These are phyloP conservation scores for Sphagnum contortum DNA, from an alignment of 225 moss, liverwort and hornwort genomes.

Conservation along the genomic window DNA sequence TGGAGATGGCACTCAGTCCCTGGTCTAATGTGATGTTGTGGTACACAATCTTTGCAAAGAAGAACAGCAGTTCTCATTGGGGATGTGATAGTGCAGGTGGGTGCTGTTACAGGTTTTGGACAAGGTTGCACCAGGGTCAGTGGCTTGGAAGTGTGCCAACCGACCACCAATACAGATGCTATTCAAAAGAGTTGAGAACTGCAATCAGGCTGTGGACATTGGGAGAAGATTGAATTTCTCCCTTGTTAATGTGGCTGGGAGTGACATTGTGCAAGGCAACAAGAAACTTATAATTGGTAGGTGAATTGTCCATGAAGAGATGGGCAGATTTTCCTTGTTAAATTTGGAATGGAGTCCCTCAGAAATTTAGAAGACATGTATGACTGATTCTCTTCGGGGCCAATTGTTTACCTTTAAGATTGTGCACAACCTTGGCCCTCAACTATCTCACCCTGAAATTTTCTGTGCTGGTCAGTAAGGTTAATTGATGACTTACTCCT, in stretches of 20 bases:
- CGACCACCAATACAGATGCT: constrained; percentile 85
- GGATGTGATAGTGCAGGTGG: constrained; percentile 40
- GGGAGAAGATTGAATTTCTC: constrained; percentile 82
- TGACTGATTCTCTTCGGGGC: no score
- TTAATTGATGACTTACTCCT: no score
- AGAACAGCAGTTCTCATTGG: no score
- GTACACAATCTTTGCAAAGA: no score
- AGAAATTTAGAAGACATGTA: no score
- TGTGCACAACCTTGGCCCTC: no score
- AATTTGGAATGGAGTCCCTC: neutral
- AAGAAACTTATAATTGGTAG: constrained; percentile 93
- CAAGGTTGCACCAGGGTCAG: constrained; percentile 75
- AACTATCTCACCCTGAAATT: no score
- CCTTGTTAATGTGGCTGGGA: constrained; percentile 91
- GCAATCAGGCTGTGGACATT: constrained; percentile 92
- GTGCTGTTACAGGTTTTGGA: constrained; percentile 79
- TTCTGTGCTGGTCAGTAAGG: no score
- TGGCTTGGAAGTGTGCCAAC: constrained; percentile 81
- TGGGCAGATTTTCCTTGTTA: neutral
- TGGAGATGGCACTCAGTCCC: no score
- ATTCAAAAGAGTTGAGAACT: constrained; percentile 98
- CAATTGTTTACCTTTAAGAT: no score
- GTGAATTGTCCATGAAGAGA: neutral
- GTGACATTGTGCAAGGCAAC: constrained; percentile 93
- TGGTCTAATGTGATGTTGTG: no score